Evolutionary conservation across 371 early-diverging fungal species (phyloP).

Genomic region (Circinella umbellata): DNA sequence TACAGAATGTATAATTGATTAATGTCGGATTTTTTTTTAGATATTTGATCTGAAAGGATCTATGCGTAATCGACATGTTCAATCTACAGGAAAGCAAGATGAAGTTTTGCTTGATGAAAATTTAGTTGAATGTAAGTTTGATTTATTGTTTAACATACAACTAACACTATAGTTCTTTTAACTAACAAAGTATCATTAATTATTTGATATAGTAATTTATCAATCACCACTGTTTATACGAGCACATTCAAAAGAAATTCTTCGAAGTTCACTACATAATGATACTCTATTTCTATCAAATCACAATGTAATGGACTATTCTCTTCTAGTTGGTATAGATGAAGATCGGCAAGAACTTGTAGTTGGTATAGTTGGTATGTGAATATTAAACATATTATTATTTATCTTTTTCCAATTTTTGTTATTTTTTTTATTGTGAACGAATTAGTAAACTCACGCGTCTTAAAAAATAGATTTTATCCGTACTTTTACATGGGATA

Average conservation of each 20-base stretch:
- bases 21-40: conserved; percentile 29
- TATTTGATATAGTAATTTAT: conserved; percentile 60
- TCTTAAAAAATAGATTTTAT: conserved; percentile 77
- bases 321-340: conserved; percentile 92
- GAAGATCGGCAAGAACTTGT: conserved; percentile 83
- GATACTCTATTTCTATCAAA: conserved; percentile 92
- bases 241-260: conserved; percentile 86
- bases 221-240: conserved; percentile 92
- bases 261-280: conserved; percentile 84
- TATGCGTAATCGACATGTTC: conserved; percentile 92
- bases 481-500: conserved; percentile 97
- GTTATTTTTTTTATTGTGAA: background rate
- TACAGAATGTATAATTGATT: too few species aligned
- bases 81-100: conserved; percentile 84
- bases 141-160: too few species aligned
- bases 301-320: conserved; percentile 97
- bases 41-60: conserved; percentile 97
- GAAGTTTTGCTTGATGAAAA: conserved; percentile 96
- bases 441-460: background rate
- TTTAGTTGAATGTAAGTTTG: conserved; percentile 75
- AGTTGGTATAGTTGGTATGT: conserved; percentile 93
- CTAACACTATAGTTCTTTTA: too few species aligned
- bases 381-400: background rate
- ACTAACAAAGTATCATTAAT: background rate
- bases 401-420: background rate